These are phyloP conservation scores for Dacryopinax primogenitus DNA, from an alignment of 768 basidiomycete species.

Conservation along the genomic window DNA sequence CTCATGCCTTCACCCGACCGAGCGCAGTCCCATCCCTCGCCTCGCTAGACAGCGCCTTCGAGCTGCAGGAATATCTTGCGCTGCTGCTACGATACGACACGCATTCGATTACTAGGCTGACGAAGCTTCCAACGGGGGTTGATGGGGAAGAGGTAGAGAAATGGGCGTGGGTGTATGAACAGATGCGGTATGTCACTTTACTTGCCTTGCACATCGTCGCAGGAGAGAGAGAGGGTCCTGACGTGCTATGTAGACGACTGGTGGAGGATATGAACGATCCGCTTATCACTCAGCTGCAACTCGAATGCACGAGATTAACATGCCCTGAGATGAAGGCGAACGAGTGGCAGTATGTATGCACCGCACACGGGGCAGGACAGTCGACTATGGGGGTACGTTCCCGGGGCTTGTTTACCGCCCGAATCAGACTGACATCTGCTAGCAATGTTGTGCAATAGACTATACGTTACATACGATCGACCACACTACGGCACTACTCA, in stretches of 20 bases:
- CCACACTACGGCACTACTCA: slow-evolving; percentile 81
- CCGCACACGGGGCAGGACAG: slow-evolving; percentile 79
- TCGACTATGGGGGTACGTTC: slow-evolving; percentile 51
- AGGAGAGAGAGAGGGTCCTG: too few species aligned
- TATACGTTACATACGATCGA: slow-evolving; percentile 90
- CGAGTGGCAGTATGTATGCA: slow-evolving; percentile 93
- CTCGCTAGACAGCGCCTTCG: slow-evolving; percentile 79
- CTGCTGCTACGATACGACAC: slow-evolving; percentile 73
- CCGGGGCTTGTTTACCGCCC: not conserved
- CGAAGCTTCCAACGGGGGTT: slow-evolving; percentile 4
- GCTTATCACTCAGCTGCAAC: slow-evolving; percentile 69
- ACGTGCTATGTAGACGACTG: slow-evolving; percentile 44
- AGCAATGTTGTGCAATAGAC: slow-evolving; percentile 96
- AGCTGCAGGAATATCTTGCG: slow-evolving; percentile 88
- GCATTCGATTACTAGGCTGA: slow-evolving; percentile 70
- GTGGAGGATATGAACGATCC: slow-evolving; percentile 80
- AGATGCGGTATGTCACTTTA: slow-evolving; percentile 34
- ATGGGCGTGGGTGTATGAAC: slow-evolving; percentile 63
- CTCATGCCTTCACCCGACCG: slow-evolving; percentile 36
- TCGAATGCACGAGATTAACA: slow-evolving; percentile 69
- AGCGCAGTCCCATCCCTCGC: slow-evolving; percentile 30
- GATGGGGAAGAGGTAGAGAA: slow-evolving; percentile 25
- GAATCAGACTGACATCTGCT: not conserved
- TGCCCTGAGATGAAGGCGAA: slow-evolving; percentile 99
- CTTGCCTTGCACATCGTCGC: not conserved